These are phyloP conservation scores for Xylaria sp. DNA, from an alignment of 2,329 filamentous ascomycete genomes.

Conservation along the genomic window DNA sequence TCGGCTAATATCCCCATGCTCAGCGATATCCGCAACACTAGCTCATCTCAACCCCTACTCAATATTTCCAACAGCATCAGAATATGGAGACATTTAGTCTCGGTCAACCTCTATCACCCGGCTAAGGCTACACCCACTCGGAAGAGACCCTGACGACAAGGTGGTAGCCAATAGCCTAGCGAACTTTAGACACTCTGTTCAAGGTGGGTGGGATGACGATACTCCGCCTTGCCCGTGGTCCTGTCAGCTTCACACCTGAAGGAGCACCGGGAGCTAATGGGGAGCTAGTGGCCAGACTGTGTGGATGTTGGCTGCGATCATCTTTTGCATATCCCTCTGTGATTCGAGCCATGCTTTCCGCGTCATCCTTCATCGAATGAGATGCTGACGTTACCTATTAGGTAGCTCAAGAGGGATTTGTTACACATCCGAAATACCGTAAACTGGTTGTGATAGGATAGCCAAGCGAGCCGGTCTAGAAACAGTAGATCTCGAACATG, in stretches of 20 bases:
- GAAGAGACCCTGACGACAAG: conserved; percentile 23
- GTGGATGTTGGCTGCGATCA: conserved; percentile 25
- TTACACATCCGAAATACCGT: conserved; percentile 7
- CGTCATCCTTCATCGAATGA: conserved; percentile 22
- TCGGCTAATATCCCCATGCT: conserved; percentile 12
- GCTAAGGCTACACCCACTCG: conserved; percentile 25
- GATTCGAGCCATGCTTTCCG: conserved; percentile 18
- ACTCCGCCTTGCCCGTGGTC: conserved; percentile 23
- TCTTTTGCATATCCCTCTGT: conserved; percentile 19
- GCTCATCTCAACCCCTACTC: conserved; percentile 17
- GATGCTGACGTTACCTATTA: conserved; percentile 19
- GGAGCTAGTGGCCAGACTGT: conserved; percentile 21
- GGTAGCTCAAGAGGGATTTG: conserved; percentile 4
- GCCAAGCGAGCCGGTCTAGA: conserved; percentile 19
- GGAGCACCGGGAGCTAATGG: conserved; percentile 13
- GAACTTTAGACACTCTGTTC: conserved; percentile 16
- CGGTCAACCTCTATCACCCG: conserved; percentile 21
- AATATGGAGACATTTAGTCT: conserved; percentile 13
- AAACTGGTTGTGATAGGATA: conserved; percentile 21
- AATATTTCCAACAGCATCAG: conserved; percentile 22
- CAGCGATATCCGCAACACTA: conserved; percentile 16
- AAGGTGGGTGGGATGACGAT: conserved; percentile 29
- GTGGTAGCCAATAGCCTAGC: conserved; percentile 21
- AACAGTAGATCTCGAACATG: conserved; percentile 18
- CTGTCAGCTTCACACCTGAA: conserved; percentile 28